phyloP scores from a whole-genome alignment of 2,329 filamentous ascomycete genomes.

The Acrocalymma vagum region DNA sequence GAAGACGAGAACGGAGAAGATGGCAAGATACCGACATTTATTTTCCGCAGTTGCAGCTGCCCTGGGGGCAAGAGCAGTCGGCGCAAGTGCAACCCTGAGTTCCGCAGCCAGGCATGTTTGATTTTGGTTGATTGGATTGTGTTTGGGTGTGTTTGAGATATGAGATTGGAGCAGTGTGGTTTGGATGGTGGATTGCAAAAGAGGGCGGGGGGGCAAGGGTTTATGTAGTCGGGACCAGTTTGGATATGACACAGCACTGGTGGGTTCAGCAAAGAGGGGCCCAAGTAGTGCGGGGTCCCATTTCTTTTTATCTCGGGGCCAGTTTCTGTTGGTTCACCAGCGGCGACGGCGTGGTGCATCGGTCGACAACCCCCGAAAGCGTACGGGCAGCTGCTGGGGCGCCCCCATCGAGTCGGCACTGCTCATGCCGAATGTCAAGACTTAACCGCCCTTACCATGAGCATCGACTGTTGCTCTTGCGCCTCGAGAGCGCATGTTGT shows the following conservation, averaged over 20 bases:
- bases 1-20: not conserved
- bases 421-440: too few species aligned
- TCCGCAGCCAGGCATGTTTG: slow-evolving; percentile 41
- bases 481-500: too few species aligned
- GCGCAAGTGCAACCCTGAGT: slow-evolving; percentile 36
- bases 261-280: not conserved
- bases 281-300: not conserved
- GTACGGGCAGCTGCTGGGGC: too few species aligned
- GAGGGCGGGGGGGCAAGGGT: not conserved
- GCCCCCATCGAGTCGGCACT: too few species aligned
- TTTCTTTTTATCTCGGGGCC: too few species aligned
- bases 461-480: too few species aligned
- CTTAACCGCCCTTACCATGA: too few species aligned
- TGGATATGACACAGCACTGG: not conserved
- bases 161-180: slow-evolving; percentile 3
- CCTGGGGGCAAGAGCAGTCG: slow-evolving; percentile 37
- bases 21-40: slow-evolving; percentile 11
- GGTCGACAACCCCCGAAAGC: too few species aligned
- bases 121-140: slow-evolving; percentile 3
- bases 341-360: too few species aligned
- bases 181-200: not conserved
- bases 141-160: slow-evolving; percentile 8
- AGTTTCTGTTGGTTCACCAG: too few species aligned
- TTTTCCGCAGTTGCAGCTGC: slow-evolving; percentile 40
- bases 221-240: not conserved